phyloP scores from a whole-genome alignment of 345 rosid genomes.

The Lepidium aucheri region DNA sequence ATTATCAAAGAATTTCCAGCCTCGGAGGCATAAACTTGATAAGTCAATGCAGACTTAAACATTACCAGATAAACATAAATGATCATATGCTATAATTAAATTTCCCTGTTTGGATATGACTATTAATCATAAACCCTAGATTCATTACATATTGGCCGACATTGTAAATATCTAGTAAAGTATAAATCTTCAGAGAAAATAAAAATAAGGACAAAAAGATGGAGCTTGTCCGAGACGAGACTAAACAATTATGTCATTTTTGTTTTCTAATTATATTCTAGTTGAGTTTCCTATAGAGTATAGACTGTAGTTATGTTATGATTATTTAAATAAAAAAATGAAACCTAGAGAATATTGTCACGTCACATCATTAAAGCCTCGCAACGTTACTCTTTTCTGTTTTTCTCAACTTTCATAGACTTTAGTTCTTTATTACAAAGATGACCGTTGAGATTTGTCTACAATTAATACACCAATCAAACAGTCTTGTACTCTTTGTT shows the following conservation, averaged over 20 bases:
- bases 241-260: neutral
- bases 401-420: constrained; percentile 6
- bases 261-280: neutral
- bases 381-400: constrained; percentile 18
- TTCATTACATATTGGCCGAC: neutral
- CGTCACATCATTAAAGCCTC: constrained; percentile 22
- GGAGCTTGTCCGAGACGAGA: neutral
- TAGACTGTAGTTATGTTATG: neutral
- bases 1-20: neutral
- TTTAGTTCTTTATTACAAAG: constrained; percentile 19
- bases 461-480: constrained; percentile 8
- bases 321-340: neutral
- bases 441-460: constrained; percentile 30
- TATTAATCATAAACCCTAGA: neutral
- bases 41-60: neutral
- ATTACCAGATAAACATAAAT: neutral
- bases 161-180: neutral
- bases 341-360: constrained; percentile 13
- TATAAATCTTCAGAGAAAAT: neutral
- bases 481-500: neutral
- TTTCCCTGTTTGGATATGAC: neutral
- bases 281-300: neutral
- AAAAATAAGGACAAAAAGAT: neutral
- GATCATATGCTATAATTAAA: neutral
- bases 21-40: neutral